Conservation (phyloP, 495 filamentous ascomycete genomes). For the Endocarpon pusillum region DNA sequence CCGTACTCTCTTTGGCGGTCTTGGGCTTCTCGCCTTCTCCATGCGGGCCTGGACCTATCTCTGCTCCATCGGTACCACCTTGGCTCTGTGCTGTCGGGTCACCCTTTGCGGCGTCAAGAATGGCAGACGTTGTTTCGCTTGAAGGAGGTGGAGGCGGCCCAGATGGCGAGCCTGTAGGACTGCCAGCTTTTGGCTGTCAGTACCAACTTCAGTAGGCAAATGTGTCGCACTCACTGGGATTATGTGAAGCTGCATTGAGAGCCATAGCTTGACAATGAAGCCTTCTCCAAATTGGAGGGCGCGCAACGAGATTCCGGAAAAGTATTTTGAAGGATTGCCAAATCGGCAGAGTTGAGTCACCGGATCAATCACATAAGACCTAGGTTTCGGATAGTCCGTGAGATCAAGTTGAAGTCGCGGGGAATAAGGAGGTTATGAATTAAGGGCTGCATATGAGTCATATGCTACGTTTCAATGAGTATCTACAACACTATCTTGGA, state of each 20-base stretch:
- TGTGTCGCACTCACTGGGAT: conserved; percentile 27
- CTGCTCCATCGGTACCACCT: conserved; percentile 26
- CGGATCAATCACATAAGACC: no score
- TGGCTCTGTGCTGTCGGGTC: conserved; percentile 22
- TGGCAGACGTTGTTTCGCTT: conserved; percentile 28
- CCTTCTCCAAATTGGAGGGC: conserved; percentile 32
- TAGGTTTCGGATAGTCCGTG: no score
- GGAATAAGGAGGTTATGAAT: no score
- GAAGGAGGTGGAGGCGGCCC: conserved; percentile 29
- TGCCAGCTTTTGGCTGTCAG: conserved; percentile 26
- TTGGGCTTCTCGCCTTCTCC: conserved; percentile 31
- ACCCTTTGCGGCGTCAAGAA: conserved; percentile 24
- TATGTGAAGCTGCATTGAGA: conserved; percentile 37
- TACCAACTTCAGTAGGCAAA: conserved; percentile 9
- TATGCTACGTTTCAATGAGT: no score
- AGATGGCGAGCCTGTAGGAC: conserved; percentile 32
- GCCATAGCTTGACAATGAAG: conserved; percentile 38
- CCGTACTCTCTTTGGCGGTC: conserved; percentile 39
- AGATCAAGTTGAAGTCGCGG: no score
- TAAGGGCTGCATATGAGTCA: no score
- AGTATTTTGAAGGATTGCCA: conserved; percentile 34
- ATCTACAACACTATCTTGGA: no score
- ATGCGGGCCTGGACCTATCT: conserved; percentile 11
- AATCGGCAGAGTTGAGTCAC: no score
- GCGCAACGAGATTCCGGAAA: conserved; percentile 31